These are phyloP conservation scores for Collybia sordida DNA, from an alignment of 768 basidiomycete species.

Conservation along the genomic window DNA sequence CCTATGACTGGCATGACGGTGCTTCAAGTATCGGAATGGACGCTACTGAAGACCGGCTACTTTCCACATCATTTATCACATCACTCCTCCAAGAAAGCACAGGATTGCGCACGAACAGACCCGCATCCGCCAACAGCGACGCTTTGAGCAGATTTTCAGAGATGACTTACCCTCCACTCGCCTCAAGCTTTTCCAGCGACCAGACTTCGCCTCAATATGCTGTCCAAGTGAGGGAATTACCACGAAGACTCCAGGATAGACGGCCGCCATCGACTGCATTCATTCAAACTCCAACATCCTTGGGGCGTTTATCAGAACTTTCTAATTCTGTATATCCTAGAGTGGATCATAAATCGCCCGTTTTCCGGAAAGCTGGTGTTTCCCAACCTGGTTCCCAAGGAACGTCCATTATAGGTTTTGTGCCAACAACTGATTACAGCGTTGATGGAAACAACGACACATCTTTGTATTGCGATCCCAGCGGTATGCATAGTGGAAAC, in stretches of 20 bases:
- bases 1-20: constrained; percentile 62
- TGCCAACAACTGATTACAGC: constrained; percentile 28
- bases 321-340: constrained; percentile 39
- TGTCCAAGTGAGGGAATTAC: constrained; percentile 7
- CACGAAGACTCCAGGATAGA: constrained; percentile 15
- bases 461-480: neutral
- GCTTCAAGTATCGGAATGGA: constrained; percentile 57
- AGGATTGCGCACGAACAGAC: constrained; percentile 24
- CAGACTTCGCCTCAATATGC: constrained; percentile 5
- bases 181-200: constrained; percentile 12
- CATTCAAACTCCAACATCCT: constrained; percentile 24
- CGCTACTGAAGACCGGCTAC: constrained; percentile 53
- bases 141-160: constrained; percentile 53
- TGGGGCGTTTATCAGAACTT: constrained; percentile 28
- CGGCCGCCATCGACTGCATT: constrained; percentile 37
- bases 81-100: constrained; percentile 48
- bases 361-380: constrained; percentile 23
- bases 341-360: constrained; percentile 21
- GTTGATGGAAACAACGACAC: neutral
- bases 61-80: constrained; percentile 65
- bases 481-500: neutral
- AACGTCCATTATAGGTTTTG: constrained; percentile 30
- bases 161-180: constrained; percentile 52
- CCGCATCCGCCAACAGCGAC: constrained; percentile 35
- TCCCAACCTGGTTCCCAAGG: constrained; percentile 12